Evolutionary conservation across 495 filamentous ascomycete species (phyloP), one percentile per base, ranked within the genome.

Genomic region (Staphylotrichum longicolle): DNA sequence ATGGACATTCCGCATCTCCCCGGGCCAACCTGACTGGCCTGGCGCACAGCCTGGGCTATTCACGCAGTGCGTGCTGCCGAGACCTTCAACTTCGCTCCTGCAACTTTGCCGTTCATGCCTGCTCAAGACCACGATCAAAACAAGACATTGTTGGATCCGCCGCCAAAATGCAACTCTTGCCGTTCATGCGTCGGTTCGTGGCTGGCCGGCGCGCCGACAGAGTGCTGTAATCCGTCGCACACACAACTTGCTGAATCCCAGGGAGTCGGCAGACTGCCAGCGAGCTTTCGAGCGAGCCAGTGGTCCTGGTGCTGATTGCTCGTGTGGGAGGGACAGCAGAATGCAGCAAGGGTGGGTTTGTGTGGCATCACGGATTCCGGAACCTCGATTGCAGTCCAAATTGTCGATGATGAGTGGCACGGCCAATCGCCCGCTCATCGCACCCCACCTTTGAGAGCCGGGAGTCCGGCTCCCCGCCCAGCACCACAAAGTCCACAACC

Each of bases 301-400:
- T 27, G 10, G 37, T 1, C 37, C 10, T 39, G 37, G 6, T 39
- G 37, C 37, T 39, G 37, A 39, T 40, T 44, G 48, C 8, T 41
- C 41, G 50, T 34, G 49, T 53, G 48, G 57, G 57, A 54, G 58
- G 58, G 49, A 54, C 50, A 60, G 39, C 58, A 60, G 33, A 10
- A 39, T 54, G 58, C 42, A 11, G 50, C 41, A 46, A 44, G 27
- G 39, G 39, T 11, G 9, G 7, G n/a, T 27, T 27, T 27, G 20
- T 27, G 15, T 11, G 15, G 51, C 48, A 58, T 54, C 48, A 35
- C 32, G 32, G 51, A 32, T 41, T 37, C 42, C 30, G 33, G 32
- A 46, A 52, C 12, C 44, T 61, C 59, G 52, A 61, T 61, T 39
- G 52, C 45, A 34, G 51, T 51, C 9, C 51, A 56, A 61, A 61